Conservation (phyloP, 306 rosid genomes). For the Vachellia collinsii region DNA sequence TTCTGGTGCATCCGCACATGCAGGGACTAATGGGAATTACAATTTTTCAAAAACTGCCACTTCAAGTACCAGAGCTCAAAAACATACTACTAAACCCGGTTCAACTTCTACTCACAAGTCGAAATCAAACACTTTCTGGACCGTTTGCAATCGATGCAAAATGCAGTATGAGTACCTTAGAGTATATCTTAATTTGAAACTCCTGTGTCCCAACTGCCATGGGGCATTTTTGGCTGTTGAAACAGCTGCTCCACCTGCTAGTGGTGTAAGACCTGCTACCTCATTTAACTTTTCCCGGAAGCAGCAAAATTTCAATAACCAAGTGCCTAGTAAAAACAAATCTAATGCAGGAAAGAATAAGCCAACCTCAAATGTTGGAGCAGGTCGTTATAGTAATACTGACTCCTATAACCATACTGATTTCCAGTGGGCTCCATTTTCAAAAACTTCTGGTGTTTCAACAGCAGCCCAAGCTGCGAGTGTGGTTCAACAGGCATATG, state of each 20-base stretch:
- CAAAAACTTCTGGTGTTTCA: slow-evolving; percentile 68
- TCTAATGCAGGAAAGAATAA: slow-evolving; percentile 49
- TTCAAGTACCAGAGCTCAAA: slow-evolving; percentile 55
- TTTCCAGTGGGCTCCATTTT: slow-evolving; percentile 83
- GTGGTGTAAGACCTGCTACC: slow-evolving; percentile 60
- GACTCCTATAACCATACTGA: slow-evolving; percentile 45
- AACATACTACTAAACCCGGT: slow-evolving; percentile 52
- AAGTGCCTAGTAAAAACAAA: slow-evolving; percentile 46
- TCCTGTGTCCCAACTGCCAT: slow-evolving; percentile 91
- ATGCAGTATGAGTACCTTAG: slow-evolving; percentile 96
- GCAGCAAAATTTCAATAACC: slow-evolving; percentile 45
- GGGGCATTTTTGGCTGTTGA: slow-evolving; percentile 80
- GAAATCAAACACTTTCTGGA: slow-evolving; percentile 83
- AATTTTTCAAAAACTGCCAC: slow-evolving; percentile 59
- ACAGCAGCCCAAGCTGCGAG: slow-evolving; percentile 83
- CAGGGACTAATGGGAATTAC: slow-evolving; percentile 59
- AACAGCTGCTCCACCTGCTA: slow-evolving; percentile 79
- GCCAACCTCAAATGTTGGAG: slow-evolving; percentile 52
- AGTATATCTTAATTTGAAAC: slow-evolving; percentile 85
- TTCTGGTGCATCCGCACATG: slow-evolving; percentile 54
- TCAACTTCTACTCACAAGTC: slow-evolving; percentile 63
- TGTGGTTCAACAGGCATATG: slow-evolving; percentile 89
- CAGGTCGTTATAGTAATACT: slow-evolving; percentile 42
- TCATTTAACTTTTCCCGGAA: slow-evolving; percentile 61
- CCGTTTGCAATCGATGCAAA: slow-evolving; percentile 82